A percentile compares a stretch with the other conserved stretches of the same genome.
Evolutionary conservation across 75 land plant species (phyloP).

Genomic region (Larix kaempferi): DNA sequence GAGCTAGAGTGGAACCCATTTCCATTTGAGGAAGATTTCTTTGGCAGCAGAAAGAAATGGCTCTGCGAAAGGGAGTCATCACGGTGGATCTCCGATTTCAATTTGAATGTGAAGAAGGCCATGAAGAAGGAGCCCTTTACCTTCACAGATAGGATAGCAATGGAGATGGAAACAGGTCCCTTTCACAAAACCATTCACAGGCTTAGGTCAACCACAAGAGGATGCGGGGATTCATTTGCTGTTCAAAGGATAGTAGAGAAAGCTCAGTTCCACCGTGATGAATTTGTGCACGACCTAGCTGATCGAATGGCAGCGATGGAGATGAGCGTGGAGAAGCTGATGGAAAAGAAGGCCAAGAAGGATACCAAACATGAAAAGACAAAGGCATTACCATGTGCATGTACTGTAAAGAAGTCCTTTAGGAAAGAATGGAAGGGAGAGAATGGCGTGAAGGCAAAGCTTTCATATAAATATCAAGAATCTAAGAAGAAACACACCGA

Average conservation of each 20-base stretch:
- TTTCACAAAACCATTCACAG: neutral
- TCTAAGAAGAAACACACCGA: no score
- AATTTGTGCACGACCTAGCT: neutral
- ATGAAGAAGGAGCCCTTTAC: neutral
- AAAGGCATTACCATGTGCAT: neutral
- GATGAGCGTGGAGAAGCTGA: neutral
- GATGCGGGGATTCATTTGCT: neutral
- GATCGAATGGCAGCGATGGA: slow-evolving; percentile 7
- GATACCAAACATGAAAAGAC: neutral
- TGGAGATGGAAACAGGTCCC: neutral
- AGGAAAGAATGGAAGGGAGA: slow-evolving; percentile 5
- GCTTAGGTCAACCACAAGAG: neutral
- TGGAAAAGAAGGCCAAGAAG: neutral
- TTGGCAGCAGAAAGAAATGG: slow-evolving; percentile 2
- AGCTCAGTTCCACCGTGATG: neutral
- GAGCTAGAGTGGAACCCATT: neutral
- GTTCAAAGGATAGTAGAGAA: neutral
- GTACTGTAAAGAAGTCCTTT: slow-evolving; percentile 1
- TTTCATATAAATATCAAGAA: slow-evolving; percentile 6
- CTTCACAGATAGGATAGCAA: neutral
- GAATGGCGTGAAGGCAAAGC: slow-evolving; percentile 1
- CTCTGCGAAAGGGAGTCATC: neutral
- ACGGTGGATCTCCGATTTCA: no score
- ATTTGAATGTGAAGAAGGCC: no score
- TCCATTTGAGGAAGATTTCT: slow-evolving; percentile 2